Evolutionary conservation across 2,329 filamentous ascomycete species (phyloP).

Genomic region (Parasarocladium wereldwijsianum): DNA sequence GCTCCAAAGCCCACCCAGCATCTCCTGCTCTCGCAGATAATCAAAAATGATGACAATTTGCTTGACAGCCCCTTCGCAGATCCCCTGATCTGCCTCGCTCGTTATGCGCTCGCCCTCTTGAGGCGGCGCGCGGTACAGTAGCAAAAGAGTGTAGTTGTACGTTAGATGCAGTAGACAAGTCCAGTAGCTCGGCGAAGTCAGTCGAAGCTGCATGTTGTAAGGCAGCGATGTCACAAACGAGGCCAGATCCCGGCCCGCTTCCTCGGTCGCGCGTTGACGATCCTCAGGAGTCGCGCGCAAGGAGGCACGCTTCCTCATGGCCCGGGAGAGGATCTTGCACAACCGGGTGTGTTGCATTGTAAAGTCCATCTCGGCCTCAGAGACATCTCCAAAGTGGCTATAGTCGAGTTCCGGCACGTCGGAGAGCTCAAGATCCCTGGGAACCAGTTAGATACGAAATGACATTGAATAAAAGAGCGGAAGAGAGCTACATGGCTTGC

Average conservation of each 20-base stretch:
- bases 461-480: too few relatives aligned
- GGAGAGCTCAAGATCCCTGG: slow-evolving; percentile 31
- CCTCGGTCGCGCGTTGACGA: slow-evolving; percentile 12
- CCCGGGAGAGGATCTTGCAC: slow-evolving; percentile 31
- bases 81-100: slow-evolving; percentile 12
- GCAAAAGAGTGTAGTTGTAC: slow-evolving; percentile 19
- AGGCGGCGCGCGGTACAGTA: slow-evolving; percentile 17
- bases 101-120: slow-evolving; percentile 5
- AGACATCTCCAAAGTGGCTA: slow-evolving; percentile 27
- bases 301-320: slow-evolving; percentile 9
- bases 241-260: slow-evolving; percentile 17
- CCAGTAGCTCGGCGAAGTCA: slow-evolving; percentile 14
- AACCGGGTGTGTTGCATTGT: slow-evolving; percentile 32
- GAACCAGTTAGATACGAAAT: too few relatives aligned
- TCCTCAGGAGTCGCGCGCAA: slow-evolving; percentile 8
- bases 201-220: slow-evolving; percentile 12
- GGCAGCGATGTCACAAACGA: slow-evolving; percentile 15
- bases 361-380: slow-evolving; percentile 24
- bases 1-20: slow-evolving; percentile 14
- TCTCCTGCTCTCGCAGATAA: slow-evolving; percentile 10
- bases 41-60: slow-evolving; percentile 16
- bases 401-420: slow-evolving; percentile 28
- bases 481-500: slow-evolving; percentile 28
- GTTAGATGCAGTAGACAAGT: slow-evolving; percentile 18
- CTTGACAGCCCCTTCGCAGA: slow-evolving; percentile 15